phyloP scores from a whole-genome alignment of 257 asterid genomes.

The Lavandula angustifolia region DNA sequence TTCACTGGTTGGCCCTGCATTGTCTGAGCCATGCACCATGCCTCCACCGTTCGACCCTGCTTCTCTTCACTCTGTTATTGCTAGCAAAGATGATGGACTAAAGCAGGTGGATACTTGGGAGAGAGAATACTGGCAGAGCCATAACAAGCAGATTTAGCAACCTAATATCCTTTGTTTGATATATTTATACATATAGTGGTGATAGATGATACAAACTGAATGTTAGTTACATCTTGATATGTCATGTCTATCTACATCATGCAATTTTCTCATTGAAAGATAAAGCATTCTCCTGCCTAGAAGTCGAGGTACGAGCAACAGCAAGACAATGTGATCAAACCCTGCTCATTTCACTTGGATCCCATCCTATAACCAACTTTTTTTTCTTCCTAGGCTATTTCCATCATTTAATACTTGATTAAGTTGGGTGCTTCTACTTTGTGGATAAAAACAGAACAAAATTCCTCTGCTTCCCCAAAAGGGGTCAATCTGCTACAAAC shows the following conservation, averaged over 20 bases:
- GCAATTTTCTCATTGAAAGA: too few species aligned
- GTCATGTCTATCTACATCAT: too few species aligned
- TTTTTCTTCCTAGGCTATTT: not conserved
- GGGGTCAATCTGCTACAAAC: too few species aligned
- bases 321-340: too few species aligned
- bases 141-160: constrained; percentile 35
- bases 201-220: not conserved
- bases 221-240: not conserved
- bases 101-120: constrained; percentile 74
- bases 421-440: too few species aligned
- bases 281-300: too few species aligned
- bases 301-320: too few species aligned
- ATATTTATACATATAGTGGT: not conserved
- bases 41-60: constrained; percentile 71
- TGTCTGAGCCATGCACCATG: constrained; percentile 57
- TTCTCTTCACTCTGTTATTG: constrained; percentile 49
- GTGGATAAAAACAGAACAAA: too few species aligned
- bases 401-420: not conserved
- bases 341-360: not conserved
- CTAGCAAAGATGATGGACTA: constrained; percentile 38
- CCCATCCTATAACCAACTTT: constrained; percentile 40
- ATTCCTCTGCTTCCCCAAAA: too few species aligned
- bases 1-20: constrained; percentile 56
- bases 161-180: not conserved
- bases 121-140: constrained; percentile 54